Percentiles rank a stretch among this genome's conserved stretches.
These are phyloP conservation scores for Yamadazyma sp. DNA, from an alignment of 805 yeast genomes.

Conservation along the genomic window DNA sequence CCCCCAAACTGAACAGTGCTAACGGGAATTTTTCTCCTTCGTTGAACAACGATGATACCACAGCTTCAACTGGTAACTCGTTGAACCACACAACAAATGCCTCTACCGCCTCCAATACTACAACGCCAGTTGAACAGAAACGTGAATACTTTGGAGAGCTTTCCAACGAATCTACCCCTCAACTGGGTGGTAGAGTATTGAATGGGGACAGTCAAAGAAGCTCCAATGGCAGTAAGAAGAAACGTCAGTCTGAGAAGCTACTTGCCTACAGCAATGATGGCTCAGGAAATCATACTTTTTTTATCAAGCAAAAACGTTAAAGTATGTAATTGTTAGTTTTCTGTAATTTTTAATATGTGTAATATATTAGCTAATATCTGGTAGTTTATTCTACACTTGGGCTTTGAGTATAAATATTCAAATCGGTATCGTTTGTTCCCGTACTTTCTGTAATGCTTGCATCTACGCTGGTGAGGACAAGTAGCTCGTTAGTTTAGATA, in stretches of 20 bases:
- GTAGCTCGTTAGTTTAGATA: no score
- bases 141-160: constrained; percentile 19
- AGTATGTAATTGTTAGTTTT: not conserved
- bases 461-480: no score
- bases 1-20: constrained; percentile 44
- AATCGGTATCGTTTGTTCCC: no score
- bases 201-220: constrained; percentile 17
- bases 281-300: constrained; percentile 37
- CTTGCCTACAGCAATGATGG: constrained; percentile 44
- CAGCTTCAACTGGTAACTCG: constrained; percentile 6
- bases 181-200: constrained; percentile 22
- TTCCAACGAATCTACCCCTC: constrained; percentile 19
- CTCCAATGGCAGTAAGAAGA: constrained; percentile 13
- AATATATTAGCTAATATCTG: no score
- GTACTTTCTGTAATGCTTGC: no score
- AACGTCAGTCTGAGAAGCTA: constrained; percentile 29
- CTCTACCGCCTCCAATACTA: constrained; percentile 9
- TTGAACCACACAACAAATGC: constrained; percentile 5
- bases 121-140: constrained; percentile 14
- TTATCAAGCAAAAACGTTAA: constrained; percentile 34
- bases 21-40: constrained; percentile 18
- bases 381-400: no score
- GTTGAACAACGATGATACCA: constrained; percentile 9
- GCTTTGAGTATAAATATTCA: no score
- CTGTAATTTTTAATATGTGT: constrained; percentile 4